Conservation (phyloP, 768 basidiomycete species). For the Mycena chlorophos region DNA sequence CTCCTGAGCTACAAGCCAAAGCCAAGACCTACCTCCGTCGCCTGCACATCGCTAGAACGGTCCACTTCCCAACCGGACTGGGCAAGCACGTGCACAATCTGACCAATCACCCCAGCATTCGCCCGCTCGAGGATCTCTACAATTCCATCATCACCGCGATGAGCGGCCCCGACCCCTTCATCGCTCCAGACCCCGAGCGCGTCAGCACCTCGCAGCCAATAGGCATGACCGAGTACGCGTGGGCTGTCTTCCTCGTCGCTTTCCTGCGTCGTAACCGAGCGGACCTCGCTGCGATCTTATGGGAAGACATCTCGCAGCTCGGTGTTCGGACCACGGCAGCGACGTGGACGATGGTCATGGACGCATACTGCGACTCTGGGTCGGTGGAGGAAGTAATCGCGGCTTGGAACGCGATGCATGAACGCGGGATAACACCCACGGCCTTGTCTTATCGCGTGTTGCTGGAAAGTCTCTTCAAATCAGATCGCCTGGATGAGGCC, state of each 20-base stretch:
- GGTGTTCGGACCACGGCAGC: slow-evolving; percentile 52
- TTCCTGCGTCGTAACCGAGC: slow-evolving; percentile 57
- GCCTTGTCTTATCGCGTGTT: slow-evolving; percentile 67
- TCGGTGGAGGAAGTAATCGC: slow-evolving; percentile 53
- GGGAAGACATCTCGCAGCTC: slow-evolving; percentile 62
- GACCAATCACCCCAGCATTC: slow-evolving; percentile 33
- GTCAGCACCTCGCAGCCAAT: slow-evolving; percentile 43
- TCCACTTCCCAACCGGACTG: slow-evolving; percentile 51
- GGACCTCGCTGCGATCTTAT: slow-evolving; percentile 61
- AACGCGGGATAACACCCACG: slow-evolving; percentile 59
- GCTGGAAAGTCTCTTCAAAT: slow-evolving; percentile 59
- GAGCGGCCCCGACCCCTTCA: slow-evolving; percentile 50
- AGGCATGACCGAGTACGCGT: slow-evolving; percentile 55
- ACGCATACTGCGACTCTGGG: slow-evolving; percentile 55
- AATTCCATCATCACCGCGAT: slow-evolving; percentile 51
- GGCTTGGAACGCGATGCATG: slow-evolving; percentile 65
- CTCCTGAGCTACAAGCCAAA: slow-evolving; percentile 40
- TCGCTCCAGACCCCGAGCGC: slow-evolving; percentile 44
- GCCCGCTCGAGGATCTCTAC: slow-evolving; percentile 50
- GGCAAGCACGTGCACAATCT: slow-evolving; percentile 52
- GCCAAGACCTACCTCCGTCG: slow-evolving; percentile 47
- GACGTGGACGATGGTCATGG: slow-evolving; percentile 73
- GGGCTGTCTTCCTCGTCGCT: slow-evolving; percentile 65
- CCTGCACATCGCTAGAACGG: slow-evolving; percentile 50
- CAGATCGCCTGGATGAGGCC: slow-evolving; percentile 51